Conservation (phyloP, 805 yeast species). For the Ogataea henricii region DNA sequence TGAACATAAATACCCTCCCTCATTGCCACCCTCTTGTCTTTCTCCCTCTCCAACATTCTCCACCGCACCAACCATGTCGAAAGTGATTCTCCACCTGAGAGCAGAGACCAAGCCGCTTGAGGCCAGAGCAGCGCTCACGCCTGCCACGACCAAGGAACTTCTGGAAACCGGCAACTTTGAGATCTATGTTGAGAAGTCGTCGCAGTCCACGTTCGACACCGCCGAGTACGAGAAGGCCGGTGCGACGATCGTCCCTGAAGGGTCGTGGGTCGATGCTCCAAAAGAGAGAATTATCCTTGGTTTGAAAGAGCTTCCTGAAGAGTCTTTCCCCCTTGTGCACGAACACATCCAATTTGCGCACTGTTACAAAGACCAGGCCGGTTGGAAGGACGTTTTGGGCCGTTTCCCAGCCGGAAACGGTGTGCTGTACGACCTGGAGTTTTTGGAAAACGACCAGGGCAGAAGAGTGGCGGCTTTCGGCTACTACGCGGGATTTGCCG, state of each 20-base stretch:
- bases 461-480: constrained; percentile 99
- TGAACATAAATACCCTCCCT: too few species aligned
- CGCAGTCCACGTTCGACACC: constrained; percentile 76
- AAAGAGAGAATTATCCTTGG: constrained; percentile 87
- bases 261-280: constrained; percentile 93
- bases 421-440: constrained; percentile 88
- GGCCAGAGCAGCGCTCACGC: constrained; percentile 96
- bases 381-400: constrained; percentile 89
- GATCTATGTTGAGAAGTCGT: constrained; percentile 83
- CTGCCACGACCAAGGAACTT: constrained; percentile 81
- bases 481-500: constrained; percentile 99
- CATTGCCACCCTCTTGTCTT: neutral
- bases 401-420: constrained; percentile 95
- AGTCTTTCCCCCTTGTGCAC: constrained; percentile 88
- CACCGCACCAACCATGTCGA: constrained; percentile 18
- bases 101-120: constrained; percentile 97
- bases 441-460: constrained; percentile 89
- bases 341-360: constrained; percentile 99
- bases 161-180: constrained; percentile 81
- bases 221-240: constrained; percentile 81
- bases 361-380: constrained; percentile 96
- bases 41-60: neutral
- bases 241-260: constrained; percentile 85
- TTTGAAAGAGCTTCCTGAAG: constrained; percentile 92
- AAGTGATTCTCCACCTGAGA: constrained; percentile 80